phyloP scores from a whole-genome alignment of 352 stramenopile genomes.

The Elongisporangium prolatum region DNA sequence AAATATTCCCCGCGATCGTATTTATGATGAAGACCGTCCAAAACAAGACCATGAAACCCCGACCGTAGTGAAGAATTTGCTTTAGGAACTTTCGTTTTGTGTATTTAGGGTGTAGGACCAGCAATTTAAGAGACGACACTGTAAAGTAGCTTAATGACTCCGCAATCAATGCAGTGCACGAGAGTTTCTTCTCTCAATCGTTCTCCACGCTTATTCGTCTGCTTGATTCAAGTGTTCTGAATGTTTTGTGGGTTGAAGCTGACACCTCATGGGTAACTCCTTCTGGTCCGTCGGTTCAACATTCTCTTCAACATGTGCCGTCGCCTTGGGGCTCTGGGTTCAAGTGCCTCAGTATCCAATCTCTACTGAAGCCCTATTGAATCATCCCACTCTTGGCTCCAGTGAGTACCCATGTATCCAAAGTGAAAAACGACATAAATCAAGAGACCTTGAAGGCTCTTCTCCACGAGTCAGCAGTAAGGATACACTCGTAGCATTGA shows the following conservation, averaged over 20 bases:
- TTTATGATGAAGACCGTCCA: conserved; percentile 23
- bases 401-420: neutral
- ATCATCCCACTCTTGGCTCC: neutral
- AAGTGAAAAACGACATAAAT: neutral
- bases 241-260: neutral
- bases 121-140: neutral
- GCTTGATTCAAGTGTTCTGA: neutral
- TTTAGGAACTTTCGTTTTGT: conserved; percentile 2
- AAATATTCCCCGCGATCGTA: conserved; percentile 25
- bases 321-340: neutral
- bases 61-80: neutral
- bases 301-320: neutral
- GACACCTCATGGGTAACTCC: neutral
- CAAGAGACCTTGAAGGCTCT: neutral
- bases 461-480: neutral
- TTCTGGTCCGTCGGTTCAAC: neutral
- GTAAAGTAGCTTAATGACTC: neutral
- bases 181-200: neutral
- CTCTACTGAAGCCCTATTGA: neutral
- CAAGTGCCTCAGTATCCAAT: neutral
- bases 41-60: neutral
- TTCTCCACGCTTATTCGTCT: neutral
- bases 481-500: neutral
- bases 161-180: neutral
- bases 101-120: conserved; percentile 2